Evolutionary conservation across 495 filamentous ascomycete genomes (phyloP).

Genomic region (Penicillium arizonense): DNA sequence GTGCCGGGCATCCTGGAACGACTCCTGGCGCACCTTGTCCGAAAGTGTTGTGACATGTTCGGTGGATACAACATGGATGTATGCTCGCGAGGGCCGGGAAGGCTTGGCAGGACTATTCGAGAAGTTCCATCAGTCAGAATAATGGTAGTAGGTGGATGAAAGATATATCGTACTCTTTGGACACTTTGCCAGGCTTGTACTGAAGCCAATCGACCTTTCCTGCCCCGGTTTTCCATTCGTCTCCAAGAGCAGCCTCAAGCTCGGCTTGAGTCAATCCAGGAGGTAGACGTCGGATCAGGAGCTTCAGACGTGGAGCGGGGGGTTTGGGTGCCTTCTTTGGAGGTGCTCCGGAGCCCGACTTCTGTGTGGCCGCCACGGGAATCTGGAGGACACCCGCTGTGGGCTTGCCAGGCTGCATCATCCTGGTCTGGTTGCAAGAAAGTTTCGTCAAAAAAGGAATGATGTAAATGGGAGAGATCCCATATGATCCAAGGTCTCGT

Average conservation of each 20-base stretch:
- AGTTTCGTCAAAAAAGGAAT: neutral
- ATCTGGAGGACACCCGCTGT: slow-evolving; percentile 60
- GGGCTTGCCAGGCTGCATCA: slow-evolving; percentile 43
- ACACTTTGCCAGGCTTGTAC: slow-evolving; percentile 80
- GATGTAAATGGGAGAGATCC: too few relatives aligned
- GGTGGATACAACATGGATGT: slow-evolving; percentile 67
- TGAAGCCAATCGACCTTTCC: slow-evolving; percentile 82
- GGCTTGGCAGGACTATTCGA: slow-evolving; percentile 67
- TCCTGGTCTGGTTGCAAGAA: slow-evolving; percentile 5
- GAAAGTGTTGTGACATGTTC: slow-evolving; percentile 59
- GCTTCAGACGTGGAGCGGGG: slow-evolving; percentile 68
- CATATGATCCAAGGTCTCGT: too few relatives aligned
- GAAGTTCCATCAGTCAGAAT: slow-evolving; percentile 11
- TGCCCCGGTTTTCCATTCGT: slow-evolving; percentile 74
- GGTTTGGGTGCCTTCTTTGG: slow-evolving; percentile 52
- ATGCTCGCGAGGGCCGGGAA: slow-evolving; percentile 73
- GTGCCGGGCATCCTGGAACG: slow-evolving; percentile 73
- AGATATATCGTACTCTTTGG: slow-evolving; percentile 66
- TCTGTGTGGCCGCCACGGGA: slow-evolving; percentile 55
- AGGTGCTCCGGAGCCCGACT: slow-evolving; percentile 46
- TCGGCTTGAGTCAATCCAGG: slow-evolving; percentile 82
- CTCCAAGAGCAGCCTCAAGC: slow-evolving; percentile 70
- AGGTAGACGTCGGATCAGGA: slow-evolving; percentile 80
- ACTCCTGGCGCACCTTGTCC: slow-evolving; percentile 60
- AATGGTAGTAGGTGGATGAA: neutral